Evolutionary conservation across 495 filamentous ascomycete species (phyloP).

Genomic region (Neurospora sp.): DNA sequence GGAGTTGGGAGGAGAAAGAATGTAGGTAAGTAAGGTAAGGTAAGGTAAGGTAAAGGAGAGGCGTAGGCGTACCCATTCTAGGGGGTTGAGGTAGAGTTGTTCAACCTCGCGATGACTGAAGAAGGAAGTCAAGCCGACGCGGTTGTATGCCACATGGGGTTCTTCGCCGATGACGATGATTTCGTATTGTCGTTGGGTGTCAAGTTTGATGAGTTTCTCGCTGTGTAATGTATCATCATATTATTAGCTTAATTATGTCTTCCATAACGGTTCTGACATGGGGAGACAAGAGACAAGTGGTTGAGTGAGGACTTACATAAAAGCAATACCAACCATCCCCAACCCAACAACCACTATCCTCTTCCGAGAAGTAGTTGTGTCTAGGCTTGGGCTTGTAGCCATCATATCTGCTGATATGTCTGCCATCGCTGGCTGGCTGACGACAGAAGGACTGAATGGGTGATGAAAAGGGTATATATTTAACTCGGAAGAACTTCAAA

Average conservation of each 20-base stretch:
- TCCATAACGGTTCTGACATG: background rate
- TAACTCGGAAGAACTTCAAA: too few species aligned
- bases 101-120: slow-evolving; percentile 87
- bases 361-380: slow-evolving; percentile 34
- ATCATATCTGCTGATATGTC: slow-evolving; percentile 23
- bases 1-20: background rate
- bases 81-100: slow-evolving; percentile 80
- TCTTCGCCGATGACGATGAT: slow-evolving; percentile 91
- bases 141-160: slow-evolving; percentile 85
- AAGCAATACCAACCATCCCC: slow-evolving; percentile 92
- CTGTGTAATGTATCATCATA: slow-evolving; percentile 14
- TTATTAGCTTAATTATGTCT: background rate
- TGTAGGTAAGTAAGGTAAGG: background rate
- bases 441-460: too few species aligned
- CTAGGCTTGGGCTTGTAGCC: slow-evolving; percentile 17
- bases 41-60: background rate
- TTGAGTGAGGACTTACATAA: slow-evolving; percentile 55
- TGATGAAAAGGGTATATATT: too few species aligned
- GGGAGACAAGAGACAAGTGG: background rate
- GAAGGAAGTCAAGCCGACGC: slow-evolving; percentile 88
- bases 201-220: slow-evolving; percentile 85
- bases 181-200: slow-evolving; percentile 71
- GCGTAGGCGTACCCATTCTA: slow-evolving; percentile 63
- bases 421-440: too few species aligned
- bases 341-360: slow-evolving; percentile 80